phyloP scores from a whole-genome alignment of 345 rosid species.

The Eucalyptus caleyi region DNA sequence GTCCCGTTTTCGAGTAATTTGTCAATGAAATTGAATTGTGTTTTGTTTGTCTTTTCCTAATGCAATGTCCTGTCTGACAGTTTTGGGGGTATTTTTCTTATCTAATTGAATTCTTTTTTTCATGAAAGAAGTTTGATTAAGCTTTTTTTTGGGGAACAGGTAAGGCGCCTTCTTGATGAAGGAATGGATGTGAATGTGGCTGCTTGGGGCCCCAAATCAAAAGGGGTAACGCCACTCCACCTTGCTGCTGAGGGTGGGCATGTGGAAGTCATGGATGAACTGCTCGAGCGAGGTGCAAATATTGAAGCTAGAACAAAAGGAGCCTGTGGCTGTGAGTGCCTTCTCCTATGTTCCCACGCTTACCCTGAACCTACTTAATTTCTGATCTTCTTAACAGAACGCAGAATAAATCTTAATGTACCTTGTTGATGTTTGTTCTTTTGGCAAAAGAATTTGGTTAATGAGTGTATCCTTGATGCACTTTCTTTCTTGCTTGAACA shows the following conservation, averaged over 20 bases:
- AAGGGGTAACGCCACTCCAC: slow-evolving; percentile 87
- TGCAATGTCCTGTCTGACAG: neutral
- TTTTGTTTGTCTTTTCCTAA: neutral
- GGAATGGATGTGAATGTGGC: slow-evolving; percentile 78
- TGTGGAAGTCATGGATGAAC: slow-evolving; percentile 76
- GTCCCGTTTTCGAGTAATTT: neutral
- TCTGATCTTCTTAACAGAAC: neutral
- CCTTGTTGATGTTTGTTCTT: neutral
- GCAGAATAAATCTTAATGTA: neutral
- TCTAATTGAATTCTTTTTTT: neutral
- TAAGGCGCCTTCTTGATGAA: slow-evolving; percentile 61
- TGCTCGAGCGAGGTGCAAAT: slow-evolving; percentile 89
- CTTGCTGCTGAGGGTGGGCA: slow-evolving; percentile 99
- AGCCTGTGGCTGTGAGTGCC: slow-evolving; percentile 71
- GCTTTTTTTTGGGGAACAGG: slow-evolving; percentile 12
- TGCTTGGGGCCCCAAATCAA: slow-evolving; percentile 88
- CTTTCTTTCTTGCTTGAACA: neutral
- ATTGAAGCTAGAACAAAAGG: slow-evolving; percentile 95
- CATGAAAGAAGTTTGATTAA: neutral
- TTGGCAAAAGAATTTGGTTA: neutral
- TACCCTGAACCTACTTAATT: neutral
- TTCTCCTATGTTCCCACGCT: neutral
- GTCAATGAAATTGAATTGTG: neutral
- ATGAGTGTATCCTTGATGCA: neutral
- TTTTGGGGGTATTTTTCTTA: neutral